A percentile compares a stretch with the other conserved stretches of the same genome.
phyloP scores from a whole-genome alignment of 345 rosid genomes.

The Cardamine occulta region DNA sequence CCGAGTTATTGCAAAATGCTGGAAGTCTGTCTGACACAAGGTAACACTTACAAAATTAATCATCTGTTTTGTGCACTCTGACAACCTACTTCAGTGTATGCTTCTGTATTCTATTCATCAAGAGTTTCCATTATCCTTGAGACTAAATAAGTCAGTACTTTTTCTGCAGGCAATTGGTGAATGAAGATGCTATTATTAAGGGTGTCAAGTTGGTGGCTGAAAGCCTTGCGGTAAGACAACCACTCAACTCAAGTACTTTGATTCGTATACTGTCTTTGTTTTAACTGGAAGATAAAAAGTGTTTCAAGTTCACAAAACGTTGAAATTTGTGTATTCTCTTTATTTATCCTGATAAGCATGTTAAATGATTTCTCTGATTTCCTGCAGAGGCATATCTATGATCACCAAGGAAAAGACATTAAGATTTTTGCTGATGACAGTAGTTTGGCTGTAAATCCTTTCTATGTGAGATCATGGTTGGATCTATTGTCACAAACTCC shows the following conservation, averaged over 20 bases:
- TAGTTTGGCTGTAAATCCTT: conserved; percentile 84
- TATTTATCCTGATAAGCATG: too few species aligned
- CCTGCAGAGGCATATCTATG: conserved; percentile 84
- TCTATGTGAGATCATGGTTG: conserved; percentile 79
- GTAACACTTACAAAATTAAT: conserved; percentile 43
- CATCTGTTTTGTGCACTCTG: conserved; percentile 1
- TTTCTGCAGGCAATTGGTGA: conserved; percentile 64
- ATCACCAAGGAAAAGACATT: conserved; percentile 74
- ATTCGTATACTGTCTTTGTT: neutral
- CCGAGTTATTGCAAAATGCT: conserved; percentile 72
- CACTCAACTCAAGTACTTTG: conserved; percentile 4
- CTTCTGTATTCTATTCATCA: conserved; percentile 21
- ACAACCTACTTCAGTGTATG: neutral
- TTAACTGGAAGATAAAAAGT: neutral
- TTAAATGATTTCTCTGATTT: too few species aligned
- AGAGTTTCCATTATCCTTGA: neutral
- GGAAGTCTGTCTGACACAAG: conserved; percentile 87
- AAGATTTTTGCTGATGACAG: conserved; percentile 78
- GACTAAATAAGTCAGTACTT: neutral
- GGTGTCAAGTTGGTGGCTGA: conserved; percentile 88
- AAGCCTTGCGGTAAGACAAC: conserved; percentile 81
- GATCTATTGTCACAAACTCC: conserved; percentile 87
- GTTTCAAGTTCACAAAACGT: neutral
- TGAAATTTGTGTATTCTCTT: neutral
- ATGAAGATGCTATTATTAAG: conserved; percentile 66